These are phyloP conservation scores for Ogataea pini DNA, from an alignment of 805 yeast genomes.

Conservation along the genomic window DNA sequence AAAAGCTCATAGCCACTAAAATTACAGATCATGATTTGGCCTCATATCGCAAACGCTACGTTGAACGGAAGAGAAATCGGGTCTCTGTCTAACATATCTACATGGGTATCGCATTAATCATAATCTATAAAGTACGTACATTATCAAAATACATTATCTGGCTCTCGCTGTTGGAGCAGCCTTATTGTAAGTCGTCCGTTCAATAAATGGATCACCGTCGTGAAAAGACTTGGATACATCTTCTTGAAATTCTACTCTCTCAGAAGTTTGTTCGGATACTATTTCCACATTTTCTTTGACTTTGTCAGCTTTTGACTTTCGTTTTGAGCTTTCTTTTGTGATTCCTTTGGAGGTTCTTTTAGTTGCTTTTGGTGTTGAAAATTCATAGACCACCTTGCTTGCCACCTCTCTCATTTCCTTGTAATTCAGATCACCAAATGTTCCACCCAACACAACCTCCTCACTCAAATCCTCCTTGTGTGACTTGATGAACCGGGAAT, in stretches of 20 bases:
- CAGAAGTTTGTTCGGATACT: too few species aligned
- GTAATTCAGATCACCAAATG: slow-evolving; percentile 20
- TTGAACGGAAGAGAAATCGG: slow-evolving; percentile 14
- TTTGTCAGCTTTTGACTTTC: background rate
- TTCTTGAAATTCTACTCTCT: background rate
- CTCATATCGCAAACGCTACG: slow-evolving; percentile 24
- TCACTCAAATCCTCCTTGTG: slow-evolving; percentile 20
- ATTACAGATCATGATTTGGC: slow-evolving; percentile 20
- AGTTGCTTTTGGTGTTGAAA: slow-evolving; percentile 1
- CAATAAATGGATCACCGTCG: background rate
- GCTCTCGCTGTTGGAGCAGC: slow-evolving; percentile 1
- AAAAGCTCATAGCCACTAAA: slow-evolving; percentile 16
- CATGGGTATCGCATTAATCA: slow-evolving; percentile 1
- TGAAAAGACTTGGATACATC: background rate
- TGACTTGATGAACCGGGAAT: slow-evolving; percentile 19
- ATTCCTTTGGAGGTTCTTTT: background rate
- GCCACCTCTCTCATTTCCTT: slow-evolving; percentile 26
- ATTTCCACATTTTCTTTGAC: background rate
- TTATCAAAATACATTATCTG: background rate
- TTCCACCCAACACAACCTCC: slow-evolving; percentile 16
- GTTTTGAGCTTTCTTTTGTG: background rate
- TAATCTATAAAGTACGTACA: background rate
- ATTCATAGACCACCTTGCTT: slow-evolving; percentile 11
- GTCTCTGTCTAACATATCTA: background rate
- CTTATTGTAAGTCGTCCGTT: background rate